Conservation (phyloP, 306 rosid species). For the Quercus ilex region DNA sequence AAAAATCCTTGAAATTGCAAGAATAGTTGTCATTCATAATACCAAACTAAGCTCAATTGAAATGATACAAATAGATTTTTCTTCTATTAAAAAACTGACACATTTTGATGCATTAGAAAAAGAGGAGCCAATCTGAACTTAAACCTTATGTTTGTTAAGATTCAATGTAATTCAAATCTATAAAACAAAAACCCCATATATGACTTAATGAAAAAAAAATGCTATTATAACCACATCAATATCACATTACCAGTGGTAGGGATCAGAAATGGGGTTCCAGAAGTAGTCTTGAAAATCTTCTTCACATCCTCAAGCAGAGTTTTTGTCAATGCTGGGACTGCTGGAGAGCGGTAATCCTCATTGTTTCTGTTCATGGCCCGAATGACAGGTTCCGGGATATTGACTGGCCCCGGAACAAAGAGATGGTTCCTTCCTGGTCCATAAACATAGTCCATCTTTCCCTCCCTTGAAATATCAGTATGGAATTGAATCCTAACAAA, state of each 20-base stretch:
- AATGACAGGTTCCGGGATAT: conserved; percentile 85
- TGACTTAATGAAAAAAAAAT: not conserved
- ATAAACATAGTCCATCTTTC: conserved; percentile 73
- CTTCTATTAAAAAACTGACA: not conserved
- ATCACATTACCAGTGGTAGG: conserved; percentile 85
- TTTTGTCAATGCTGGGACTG: conserved; percentile 88
- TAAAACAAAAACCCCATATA: not conserved
- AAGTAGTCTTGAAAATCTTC: conserved; percentile 89
- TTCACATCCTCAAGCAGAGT: conserved; percentile 82
- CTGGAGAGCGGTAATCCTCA: conserved; percentile 98
- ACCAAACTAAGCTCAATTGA: not conserved
- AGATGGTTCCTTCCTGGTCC: conserved; percentile 97
- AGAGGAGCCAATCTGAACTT: not conserved
- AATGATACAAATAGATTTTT: not conserved
- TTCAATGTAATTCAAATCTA: not conserved
- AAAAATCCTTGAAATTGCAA: not conserved
- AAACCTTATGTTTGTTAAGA: not conserved
- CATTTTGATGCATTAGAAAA: not conserved
- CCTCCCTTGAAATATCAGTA: conserved; percentile 34
- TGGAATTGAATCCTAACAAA: conserved; percentile 18
- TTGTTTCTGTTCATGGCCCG: conserved; percentile 96
- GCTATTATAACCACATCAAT: not conserved
- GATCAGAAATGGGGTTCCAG: conserved; percentile 84
- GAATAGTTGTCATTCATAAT: not conserved
- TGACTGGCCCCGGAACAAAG: conserved; percentile 98